Conservation (phyloP, 2,329 filamentous ascomycete genomes). For the Ceratocystis variospora region DNA sequence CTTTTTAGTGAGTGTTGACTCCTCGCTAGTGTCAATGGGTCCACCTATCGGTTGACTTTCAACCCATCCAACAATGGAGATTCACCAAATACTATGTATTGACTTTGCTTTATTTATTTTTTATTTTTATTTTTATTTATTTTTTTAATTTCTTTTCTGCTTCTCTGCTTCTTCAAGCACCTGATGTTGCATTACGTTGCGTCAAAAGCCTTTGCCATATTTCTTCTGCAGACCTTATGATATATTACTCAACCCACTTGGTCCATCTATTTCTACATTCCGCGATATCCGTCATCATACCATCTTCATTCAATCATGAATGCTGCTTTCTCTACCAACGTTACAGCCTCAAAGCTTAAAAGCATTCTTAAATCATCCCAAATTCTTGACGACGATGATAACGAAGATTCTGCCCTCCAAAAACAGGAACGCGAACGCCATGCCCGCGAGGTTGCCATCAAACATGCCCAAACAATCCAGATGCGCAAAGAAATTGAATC, state of each 20-base stretch:
- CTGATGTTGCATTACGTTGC: not conserved
- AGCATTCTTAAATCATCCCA: conserved; percentile 47
- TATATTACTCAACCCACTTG: too few species aligned
- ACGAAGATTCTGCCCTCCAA: not conserved
- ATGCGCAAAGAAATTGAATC: conserved; percentile 66
- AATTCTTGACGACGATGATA: conserved; percentile 22
- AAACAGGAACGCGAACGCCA: conserved; percentile 22
- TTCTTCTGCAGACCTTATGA: not conserved
- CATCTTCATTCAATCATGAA: conserved; percentile 8
- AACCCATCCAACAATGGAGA: not conserved
- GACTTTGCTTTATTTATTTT: not conserved
- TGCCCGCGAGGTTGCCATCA: conserved; percentile 52
- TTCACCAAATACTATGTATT: not conserved
- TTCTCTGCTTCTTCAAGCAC: too few species aligned
- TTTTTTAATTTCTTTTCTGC: not conserved
- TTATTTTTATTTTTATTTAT: not conserved
- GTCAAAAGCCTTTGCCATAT: not conserved
- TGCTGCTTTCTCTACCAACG: conserved; percentile 5
- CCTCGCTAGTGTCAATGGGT: not conserved
- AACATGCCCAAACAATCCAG: conserved; percentile 73
- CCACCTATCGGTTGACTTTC: not conserved
- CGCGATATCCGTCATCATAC: not conserved
- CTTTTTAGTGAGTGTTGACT: not conserved
- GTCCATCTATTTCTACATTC: not conserved
- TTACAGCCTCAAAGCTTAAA: conserved; percentile 29